These are phyloP conservation scores for Rhizopus delemar DNA, from an alignment of 371 early-diverging fungal genomes.

Conservation along the genomic window DNA sequence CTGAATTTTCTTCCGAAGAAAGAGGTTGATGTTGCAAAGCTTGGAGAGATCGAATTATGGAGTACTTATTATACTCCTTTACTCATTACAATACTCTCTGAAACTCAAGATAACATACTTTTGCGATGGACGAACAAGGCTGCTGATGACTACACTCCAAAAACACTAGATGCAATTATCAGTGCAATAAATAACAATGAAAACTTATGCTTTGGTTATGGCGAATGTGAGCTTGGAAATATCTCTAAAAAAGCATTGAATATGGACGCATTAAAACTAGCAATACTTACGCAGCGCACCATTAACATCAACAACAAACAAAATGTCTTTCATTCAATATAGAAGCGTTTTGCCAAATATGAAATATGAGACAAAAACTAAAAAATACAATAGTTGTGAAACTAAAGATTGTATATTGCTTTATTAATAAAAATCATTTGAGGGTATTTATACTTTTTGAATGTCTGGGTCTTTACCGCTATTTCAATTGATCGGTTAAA, in stretches of 20 bases:
- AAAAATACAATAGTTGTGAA: too few relatives aligned
- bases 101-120: constrained; percentile 7
- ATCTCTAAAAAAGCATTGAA: constrained; percentile 1
- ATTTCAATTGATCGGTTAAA: too few relatives aligned
- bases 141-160: constrained; percentile 3
- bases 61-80: constrained; percentile 10
- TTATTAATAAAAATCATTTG: too few relatives aligned
- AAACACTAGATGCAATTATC: constrained; percentile 10
- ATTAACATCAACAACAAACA: constrained; percentile 8
- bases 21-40: constrained; percentile 3
- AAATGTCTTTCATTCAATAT: constrained; percentile 8
- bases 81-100: constrained; percentile 3
- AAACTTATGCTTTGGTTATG: constrained; percentile 6
- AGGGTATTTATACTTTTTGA: too few relatives aligned
- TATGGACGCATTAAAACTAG: constrained; percentile 2
- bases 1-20: constrained; percentile 7
- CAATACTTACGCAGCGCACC: constrained; percentile 5
- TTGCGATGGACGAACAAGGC: constrained; percentile 11
- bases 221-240: constrained; percentile 6
- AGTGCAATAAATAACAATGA: neutral
- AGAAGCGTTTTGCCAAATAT: too few relatives aligned
- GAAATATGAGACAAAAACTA: too few relatives aligned
- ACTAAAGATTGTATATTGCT: too few relatives aligned
- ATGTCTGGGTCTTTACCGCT: too few relatives aligned
- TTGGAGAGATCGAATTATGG: constrained; percentile 10